Evolutionary conservation across 495 filamentous ascomycete species (phyloP).

Genomic region (Penicillium maclennaniae): DNA sequence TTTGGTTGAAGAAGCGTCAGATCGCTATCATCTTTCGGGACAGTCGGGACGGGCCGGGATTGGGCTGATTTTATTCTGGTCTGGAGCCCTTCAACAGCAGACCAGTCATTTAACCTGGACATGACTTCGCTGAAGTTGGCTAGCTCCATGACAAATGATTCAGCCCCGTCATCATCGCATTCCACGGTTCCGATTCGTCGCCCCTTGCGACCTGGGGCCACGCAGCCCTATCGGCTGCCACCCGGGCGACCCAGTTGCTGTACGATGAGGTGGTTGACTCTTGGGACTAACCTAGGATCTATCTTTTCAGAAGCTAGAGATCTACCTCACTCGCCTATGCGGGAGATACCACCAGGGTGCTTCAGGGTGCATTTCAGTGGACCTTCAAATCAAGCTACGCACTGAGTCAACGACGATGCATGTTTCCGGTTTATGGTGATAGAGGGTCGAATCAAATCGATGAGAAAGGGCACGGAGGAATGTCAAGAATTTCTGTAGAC

Average conservation of each 20-base stretch:
- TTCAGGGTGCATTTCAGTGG: neutral
- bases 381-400: neutral
- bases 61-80: slow-evolving; percentile 7
- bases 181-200: slow-evolving; percentile 17
- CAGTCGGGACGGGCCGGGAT: slow-evolving; percentile 18
- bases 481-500: neutral
- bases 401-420: neutral
- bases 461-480: neutral
- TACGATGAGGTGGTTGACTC: neutral
- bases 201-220: slow-evolving; percentile 39
- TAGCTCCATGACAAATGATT: slow-evolving; percentile 1
- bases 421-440: neutral
- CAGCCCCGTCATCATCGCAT: slow-evolving; percentile 7
- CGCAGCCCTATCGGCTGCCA: slow-evolving; percentile 1
- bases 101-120: neutral
- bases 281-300: neutral
- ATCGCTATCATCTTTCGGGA: slow-evolving; percentile 8
- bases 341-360: neutral
- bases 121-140: neutral
- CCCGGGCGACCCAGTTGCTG: neutral
- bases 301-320: neutral
- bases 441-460: neutral
- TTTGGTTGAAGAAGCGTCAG: slow-evolving; percentile 1
- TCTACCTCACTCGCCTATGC: neutral
- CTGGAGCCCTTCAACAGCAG: neutral